Evolutionary conservation across 371 early-diverging fungal species (phyloP).

Genomic region (Mucor circinelloides): DNA sequence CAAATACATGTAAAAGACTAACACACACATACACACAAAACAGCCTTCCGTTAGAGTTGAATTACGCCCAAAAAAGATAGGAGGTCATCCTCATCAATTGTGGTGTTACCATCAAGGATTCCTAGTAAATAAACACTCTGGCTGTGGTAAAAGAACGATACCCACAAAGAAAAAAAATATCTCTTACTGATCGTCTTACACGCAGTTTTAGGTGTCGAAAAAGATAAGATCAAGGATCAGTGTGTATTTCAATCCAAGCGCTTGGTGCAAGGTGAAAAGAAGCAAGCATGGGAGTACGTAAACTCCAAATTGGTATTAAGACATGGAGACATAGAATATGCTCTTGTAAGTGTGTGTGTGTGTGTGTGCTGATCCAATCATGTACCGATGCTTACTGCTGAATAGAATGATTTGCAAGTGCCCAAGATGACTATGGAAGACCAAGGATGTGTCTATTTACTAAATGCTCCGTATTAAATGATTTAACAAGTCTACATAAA

Average conservation of each 20-base stretch:
- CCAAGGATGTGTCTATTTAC: neutral
- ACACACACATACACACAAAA: neutral
- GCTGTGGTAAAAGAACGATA: constrained; percentile 18
- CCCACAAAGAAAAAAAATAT: neutral
- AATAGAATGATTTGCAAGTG: constrained; percentile 14
- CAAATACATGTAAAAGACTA: neutral
- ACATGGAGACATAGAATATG: neutral
- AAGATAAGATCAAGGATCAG: constrained; percentile 8
- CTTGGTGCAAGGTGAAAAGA: neutral
- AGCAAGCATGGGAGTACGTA: neutral
- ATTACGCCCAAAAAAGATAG: constrained; percentile 18
- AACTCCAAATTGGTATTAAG: constrained; percentile 1
- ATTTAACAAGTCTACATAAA: neutral
- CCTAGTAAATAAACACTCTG: constrained; percentile 22
- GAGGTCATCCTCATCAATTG: constrained; percentile 13
- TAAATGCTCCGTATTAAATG: neutral
- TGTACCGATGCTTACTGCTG: neutral
- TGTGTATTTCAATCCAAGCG: neutral
- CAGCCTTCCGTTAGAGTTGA: constrained; percentile 17
- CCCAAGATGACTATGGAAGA: constrained; percentile 4
- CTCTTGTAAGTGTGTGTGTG: neutral
- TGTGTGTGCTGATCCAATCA: neutral
- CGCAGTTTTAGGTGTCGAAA: constrained; percentile 6
- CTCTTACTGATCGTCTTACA: neutral
- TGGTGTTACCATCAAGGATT: constrained; percentile 24